These are phyloP conservation scores for Papiliotrema flavescens DNA, from an alignment of 1,284 basidiomycete species.

Conservation along the genomic window DNA sequence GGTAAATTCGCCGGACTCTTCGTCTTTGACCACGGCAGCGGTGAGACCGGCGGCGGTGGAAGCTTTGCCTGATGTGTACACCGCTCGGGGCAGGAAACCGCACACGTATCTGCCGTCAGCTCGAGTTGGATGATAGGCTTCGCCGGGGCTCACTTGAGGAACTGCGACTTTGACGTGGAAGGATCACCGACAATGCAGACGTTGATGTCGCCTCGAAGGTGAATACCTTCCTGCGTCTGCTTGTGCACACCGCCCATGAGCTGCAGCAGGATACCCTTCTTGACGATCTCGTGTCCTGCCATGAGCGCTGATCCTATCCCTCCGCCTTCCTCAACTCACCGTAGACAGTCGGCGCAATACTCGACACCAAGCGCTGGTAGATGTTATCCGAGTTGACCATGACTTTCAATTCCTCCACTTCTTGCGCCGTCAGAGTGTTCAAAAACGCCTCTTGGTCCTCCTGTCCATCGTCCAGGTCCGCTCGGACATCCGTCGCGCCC, in stretches of 20 bases:
- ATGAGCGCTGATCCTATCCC: not conserved
- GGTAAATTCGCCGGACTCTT: conserved; percentile 98
- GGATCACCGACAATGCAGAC: conserved; percentile 99
- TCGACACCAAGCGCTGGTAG: conserved; percentile 87
- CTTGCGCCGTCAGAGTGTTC: conserved; percentile 82
- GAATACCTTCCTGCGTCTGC: conserved; percentile 91
- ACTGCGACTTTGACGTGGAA: conserved; percentile 95
- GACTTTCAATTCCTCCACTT: conserved; percentile 87
- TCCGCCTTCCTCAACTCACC: conserved; percentile 46
- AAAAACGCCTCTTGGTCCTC: conserved; percentile 75
- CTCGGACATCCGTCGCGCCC: conserved; percentile 73
- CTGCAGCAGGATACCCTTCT: conserved; percentile 96
- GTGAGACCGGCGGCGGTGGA: conserved; percentile 98
- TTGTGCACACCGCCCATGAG: conserved; percentile 99
- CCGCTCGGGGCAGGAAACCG: conserved; percentile 96
- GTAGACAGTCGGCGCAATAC: conserved; percentile 97
- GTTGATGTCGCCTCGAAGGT: conserved; percentile 95
- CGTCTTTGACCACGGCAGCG: conserved; percentile 95
- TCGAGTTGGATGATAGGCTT: not conserved
- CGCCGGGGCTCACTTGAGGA: conserved; percentile 79
- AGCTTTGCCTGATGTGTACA: conserved; percentile 98
- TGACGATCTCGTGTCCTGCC: conserved; percentile 86
- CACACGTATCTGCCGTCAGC: conserved; percentile 75
- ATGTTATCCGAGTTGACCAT: conserved; percentile 95
- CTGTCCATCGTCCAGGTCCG: conserved; percentile 75